Evolutionary conservation across 2,329 filamentous ascomycete species (phyloP), one percentile per base, ranked within the genome.

Genomic region (Exophiala spinifera): DNA sequence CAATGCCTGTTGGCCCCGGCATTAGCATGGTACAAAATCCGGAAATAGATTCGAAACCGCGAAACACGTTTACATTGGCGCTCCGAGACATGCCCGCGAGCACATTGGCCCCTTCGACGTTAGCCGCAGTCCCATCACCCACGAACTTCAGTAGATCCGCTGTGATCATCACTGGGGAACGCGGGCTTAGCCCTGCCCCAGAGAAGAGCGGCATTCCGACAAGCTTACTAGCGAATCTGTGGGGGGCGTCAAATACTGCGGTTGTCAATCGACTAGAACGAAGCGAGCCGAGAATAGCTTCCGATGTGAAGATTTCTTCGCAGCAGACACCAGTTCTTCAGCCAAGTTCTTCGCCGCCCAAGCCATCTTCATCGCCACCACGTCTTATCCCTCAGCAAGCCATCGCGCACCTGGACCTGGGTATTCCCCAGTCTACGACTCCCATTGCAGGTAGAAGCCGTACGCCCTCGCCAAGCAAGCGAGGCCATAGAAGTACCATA

Each of bases 201-300:
- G 81, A 84, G 63, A 82, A 77, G 44, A 79, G 79, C n/a, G 83
- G 87, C 39, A 83, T 96, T 72, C 89, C 91, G 1, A 88, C 88
- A 46, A 90, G 89, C 13, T 84, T 96, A 57, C 83, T 96, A 76
- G 91, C 91, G 28, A 97, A 97, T 68, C 81, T 95, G 52, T 97
- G 92, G 92, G 92, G 92, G 46, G 95, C 86, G 65, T 87, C 84
- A 53, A 86, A 91, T 44, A 96, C 91, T 89, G 83, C 83, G 13
- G 81, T 82, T 60, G 73, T 87, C 55, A 86, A 87, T 61, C 77
- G 79, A 31, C 68, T 87, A 33, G 81, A 80, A 62, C 72, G 76
- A 17, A 79, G 81, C 43, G 78, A 81, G n/a, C 63, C 75, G 23
- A 71, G 71, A 44, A 52, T 60, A 36, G 47, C 66, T 61, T 61